Conservation (phyloP, 495 filamentous ascomycete species). For the Annulohypoxylon nitens region DNA sequence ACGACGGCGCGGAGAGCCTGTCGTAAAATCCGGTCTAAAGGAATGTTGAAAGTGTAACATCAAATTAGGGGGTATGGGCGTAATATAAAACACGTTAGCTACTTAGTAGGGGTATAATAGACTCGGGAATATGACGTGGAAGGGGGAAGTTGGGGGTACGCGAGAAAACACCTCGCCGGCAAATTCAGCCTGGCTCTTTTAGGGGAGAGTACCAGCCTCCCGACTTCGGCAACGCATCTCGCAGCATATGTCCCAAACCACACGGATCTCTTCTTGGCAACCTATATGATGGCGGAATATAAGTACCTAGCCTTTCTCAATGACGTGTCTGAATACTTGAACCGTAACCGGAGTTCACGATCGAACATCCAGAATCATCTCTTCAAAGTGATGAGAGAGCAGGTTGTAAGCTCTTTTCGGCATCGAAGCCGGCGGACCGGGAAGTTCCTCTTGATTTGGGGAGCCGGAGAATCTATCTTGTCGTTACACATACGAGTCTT, state of each 20-base stretch:
- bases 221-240: conserved; percentile 38
- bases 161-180: conserved; percentile 38
- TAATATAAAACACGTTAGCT: conserved; percentile 9
- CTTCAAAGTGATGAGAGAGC: conserved; percentile 1
- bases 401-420: conserved; percentile 23
- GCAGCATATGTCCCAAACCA: background rate
- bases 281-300: conserved; percentile 35
- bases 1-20: conserved; percentile 37
- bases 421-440: conserved; percentile 39
- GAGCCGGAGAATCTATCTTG: conserved; percentile 28
- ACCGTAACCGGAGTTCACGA: conserved; percentile 29
- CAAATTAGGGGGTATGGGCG: background rate
- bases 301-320: conserved; percentile 9
- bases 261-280: conserved; percentile 21
- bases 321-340: conserved; percentile 14
- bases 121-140: conserved; percentile 28
- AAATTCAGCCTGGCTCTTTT: conserved; percentile 25
- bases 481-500: conserved; percentile 11
- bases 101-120: conserved; percentile 23
- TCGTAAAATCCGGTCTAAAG: conserved; percentile 17
- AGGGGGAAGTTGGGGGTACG: conserved; percentile 14
- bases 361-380: conserved; percentile 1
- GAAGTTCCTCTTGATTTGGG: conserved; percentile 27
- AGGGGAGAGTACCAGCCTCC: conserved; percentile 25
- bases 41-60: conserved; percentile 14